Evolutionary conservation across 495 filamentous ascomycete species (phyloP).

Genomic region (Astrothelium subdiscretum): DNA sequence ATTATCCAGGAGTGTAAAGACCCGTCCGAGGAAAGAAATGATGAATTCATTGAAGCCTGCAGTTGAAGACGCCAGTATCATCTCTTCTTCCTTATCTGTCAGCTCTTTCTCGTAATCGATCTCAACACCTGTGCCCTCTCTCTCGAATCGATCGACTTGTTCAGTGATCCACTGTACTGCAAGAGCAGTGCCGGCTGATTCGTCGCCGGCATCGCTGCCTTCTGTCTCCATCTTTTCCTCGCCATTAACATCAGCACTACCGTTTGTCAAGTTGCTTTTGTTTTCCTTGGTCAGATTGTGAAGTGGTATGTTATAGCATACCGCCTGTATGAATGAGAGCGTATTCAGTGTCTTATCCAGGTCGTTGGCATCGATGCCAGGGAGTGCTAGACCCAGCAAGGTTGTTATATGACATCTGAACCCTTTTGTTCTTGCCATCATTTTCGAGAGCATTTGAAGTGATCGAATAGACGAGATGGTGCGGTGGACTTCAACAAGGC

Average conservation of each 20-base stretch:
- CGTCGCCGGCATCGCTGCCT: conserved; percentile 54
- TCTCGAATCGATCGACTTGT: conserved; percentile 88
- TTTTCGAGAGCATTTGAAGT: conserved; percentile 75
- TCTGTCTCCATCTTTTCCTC: conserved; percentile 23
- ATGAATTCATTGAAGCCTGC: conserved; percentile 88
- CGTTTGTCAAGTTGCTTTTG: conserved; percentile 6
- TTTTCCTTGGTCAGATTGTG: conserved; percentile 56
- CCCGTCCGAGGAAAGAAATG: conserved; percentile 75
- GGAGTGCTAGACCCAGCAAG: conserved; percentile 77
- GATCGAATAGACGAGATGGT: conserved; percentile 89
- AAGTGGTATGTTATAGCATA: conserved; percentile 91
- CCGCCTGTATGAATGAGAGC: conserved; percentile 84
- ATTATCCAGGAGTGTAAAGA: conserved; percentile 93
- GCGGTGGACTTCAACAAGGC: conserved; percentile 91
- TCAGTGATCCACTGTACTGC: conserved; percentile 89
- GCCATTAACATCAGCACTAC: conserved; percentile 13
- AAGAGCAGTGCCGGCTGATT: conserved; percentile 46
- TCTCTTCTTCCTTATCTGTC: conserved; percentile 73
- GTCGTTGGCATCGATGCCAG: conserved; percentile 96
- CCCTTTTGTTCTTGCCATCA: conserved; percentile 82
- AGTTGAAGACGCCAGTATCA: conserved; percentile 91
- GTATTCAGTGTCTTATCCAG: conserved; percentile 92
- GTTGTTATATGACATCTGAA: conserved; percentile 93
- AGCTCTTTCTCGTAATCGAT: conserved; percentile 78
- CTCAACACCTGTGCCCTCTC: conserved; percentile 68